Base-by-base conservation (phyloP, 2,329 filamentous ascomycete species). In the Drechslerella dactyloides region DNA sequence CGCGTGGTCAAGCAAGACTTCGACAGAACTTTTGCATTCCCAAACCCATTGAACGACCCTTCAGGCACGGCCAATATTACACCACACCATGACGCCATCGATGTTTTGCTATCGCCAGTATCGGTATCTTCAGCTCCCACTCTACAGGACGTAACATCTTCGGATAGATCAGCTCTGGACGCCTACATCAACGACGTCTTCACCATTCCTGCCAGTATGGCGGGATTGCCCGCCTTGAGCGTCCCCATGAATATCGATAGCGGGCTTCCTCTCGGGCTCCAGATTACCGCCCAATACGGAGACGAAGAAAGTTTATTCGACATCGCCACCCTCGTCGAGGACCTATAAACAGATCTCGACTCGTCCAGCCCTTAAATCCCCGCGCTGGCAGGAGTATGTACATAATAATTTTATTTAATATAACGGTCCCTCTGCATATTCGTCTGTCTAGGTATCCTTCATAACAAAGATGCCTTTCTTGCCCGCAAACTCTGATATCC, bases 381-480 rank as follows among this genome's bases (percentile, higher is more conserved):
- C 11, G 15, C 35, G 35, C 15, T 37, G 40, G 40, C 40, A 44
- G 13, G 3, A 5, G 40, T 15, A 17, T 44, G 40, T 44, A 51
- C 23, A 27, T 23, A 51, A 4, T 27, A 51, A 33, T 33, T 33
- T 33, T 33, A 33, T 33, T 33, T 33, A 33, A 33, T 33, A 33
- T 33, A 33, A 8, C 3, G n/a, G n/a, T 3, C 27, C 27, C 27
- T 33, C 27, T 8, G 3, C 3, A 33, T 33, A 33, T 33, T 8
- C 27, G 8, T 8, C 8, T 4, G 3, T 8, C 27, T 65, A 82
- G 37, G 81, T 82, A 72, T 83, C 82, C 23, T 85, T 85, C 80
- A 94, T 97, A 3, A 93, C 85, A 79, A 97, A 94, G 1, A 99
- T 85, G 0, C 92, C 90, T 83, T 99, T 99, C 10, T 93, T 93